Conservation (phyloP, 129 eudicot genomes). For the Artemisia annua region DNA sequence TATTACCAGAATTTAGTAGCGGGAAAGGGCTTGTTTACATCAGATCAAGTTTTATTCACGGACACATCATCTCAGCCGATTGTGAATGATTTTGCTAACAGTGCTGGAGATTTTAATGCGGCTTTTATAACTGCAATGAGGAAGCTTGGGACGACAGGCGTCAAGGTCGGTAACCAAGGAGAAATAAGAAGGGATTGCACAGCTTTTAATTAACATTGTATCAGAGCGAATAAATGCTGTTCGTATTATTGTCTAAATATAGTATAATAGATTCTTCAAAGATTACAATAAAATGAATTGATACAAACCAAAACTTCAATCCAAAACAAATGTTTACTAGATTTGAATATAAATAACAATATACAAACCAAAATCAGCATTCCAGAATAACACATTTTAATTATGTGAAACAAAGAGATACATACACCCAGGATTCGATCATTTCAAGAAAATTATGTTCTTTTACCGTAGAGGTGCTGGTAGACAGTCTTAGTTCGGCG, state of each 20-base stretch:
- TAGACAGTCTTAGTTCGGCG: slow-evolving; percentile 79
- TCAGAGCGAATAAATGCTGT: not conserved
- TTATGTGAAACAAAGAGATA: not conserved
- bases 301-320: slow-evolving; percentile 23
- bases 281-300: slow-evolving; percentile 22
- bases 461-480: slow-evolving; percentile 70
- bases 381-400: slow-evolving; percentile 17
- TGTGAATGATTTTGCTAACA: slow-evolving; percentile 60
- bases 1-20: slow-evolving; percentile 60
- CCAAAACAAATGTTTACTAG: slow-evolving; percentile 13
- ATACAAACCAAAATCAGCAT: slow-evolving; percentile 28
- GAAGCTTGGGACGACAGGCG: slow-evolving; percentile 67
- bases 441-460: slow-evolving; percentile 26
- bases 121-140: slow-evolving; percentile 73
- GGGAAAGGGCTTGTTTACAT: slow-evolving; percentile 73
- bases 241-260: slow-evolving; percentile 7
- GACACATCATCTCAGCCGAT: slow-evolving; percentile 47
- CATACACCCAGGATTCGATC: not conserved
- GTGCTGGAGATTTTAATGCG: slow-evolving; percentile 42
- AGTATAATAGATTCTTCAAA: slow-evolving; percentile 12
- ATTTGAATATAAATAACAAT: slow-evolving; percentile 4
- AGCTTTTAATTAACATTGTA: slow-evolving; percentile 42
- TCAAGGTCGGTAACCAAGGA: slow-evolving; percentile 70
- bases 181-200: slow-evolving; percentile 71
- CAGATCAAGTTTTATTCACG: slow-evolving; percentile 67